Percentiles rank a stretch among this genome's conserved stretches.
Conservation (phyloP, 2,329 filamentous ascomycete species). For the Xylariaceae sp. region DNA sequence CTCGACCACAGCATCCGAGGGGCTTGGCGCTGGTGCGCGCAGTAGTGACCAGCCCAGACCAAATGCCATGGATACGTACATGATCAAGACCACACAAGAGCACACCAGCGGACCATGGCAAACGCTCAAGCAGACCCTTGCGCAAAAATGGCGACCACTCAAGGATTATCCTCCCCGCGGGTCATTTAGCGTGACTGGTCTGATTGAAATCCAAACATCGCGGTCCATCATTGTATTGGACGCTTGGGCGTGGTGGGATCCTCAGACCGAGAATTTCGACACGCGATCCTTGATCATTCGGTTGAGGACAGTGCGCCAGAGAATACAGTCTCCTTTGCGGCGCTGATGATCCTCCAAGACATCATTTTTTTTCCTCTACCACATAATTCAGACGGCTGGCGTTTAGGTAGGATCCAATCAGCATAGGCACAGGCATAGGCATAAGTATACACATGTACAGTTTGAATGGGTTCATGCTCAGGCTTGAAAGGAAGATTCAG, state of each 20-base stretch:
- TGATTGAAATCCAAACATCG: constrained; percentile 48
- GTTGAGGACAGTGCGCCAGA: neutral
- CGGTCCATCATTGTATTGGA: constrained; percentile 45
- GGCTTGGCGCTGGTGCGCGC: constrained; percentile 6
- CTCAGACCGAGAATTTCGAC: constrained; percentile 46
- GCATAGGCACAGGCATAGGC: no score
- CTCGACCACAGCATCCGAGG: constrained; percentile 14
- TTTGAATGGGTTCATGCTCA: no score
- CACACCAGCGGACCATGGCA: constrained; percentile 27
- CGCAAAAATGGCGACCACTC: constrained; percentile 43
- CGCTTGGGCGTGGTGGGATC: constrained; percentile 51
- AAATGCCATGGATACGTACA: constrained; percentile 27
- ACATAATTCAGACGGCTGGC: no score
- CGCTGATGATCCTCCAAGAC: no score
- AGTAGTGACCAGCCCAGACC: constrained; percentile 10
- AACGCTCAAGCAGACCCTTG: constrained; percentile 32
- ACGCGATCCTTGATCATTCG: constrained; percentile 6
- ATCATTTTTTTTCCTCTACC: no score
- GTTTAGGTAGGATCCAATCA: no score
- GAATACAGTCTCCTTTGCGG: no score
- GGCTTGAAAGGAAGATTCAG: no score
- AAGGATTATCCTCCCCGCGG: constrained; percentile 44
- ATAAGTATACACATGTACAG: no score
- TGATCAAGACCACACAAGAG: constrained; percentile 20
- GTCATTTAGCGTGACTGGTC: constrained; percentile 47